Evolutionary conservation across 441 rosid genomes (phyloP), one percentile per base, ranked within the genome.

Genomic region (Eruca vesicaria): DNA sequence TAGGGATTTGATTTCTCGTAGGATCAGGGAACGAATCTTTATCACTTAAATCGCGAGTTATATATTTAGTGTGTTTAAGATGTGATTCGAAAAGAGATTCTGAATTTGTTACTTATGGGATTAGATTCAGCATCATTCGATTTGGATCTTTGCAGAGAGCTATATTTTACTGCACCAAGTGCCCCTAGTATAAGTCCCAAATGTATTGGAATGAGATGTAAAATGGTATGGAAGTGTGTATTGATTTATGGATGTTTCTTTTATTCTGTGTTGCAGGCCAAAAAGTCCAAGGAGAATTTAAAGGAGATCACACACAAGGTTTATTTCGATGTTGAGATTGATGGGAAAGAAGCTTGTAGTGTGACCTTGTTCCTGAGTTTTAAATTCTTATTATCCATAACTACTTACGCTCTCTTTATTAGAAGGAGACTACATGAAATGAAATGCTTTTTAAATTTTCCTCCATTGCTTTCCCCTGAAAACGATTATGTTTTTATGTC

Each of bases 271-370:
- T 78, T 52, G 53, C 82, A 89, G 94, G 94, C 92, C 18, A 78
- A 78, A 31, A 78, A 73, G 43, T 73, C 78, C 0, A 73, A 84
- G 69, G 86, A 79, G 20, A 81, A 85, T 50, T 79, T 80, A 35
- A 85, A 89, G 80, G 89, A 89, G 68, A 76, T 86, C 64, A 89
- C 94, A 10, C 82, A 89, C 81, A 86, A 89, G 84, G 94, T 89
- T 43, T 89, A 78, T 77, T 89, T 87, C 5, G 94, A 89, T 69
- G 88, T 89, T 2, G 92, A 87, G 79, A 84, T 86, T 35, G 90
- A 72, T 43, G 94, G 94, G 59, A 89, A 89, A 81, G 85, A 85
- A n/a, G 88, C 94, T 1, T 92, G 94, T 87, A 82, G 32, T 29
- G 32, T 21, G 60, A 71, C 60, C 41, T 58, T 73, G 23, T 11